These are phyloP conservation scores for Leccinum variicolor DNA, from an alignment of 768 basidiomycete genomes.

Conservation along the genomic window DNA sequence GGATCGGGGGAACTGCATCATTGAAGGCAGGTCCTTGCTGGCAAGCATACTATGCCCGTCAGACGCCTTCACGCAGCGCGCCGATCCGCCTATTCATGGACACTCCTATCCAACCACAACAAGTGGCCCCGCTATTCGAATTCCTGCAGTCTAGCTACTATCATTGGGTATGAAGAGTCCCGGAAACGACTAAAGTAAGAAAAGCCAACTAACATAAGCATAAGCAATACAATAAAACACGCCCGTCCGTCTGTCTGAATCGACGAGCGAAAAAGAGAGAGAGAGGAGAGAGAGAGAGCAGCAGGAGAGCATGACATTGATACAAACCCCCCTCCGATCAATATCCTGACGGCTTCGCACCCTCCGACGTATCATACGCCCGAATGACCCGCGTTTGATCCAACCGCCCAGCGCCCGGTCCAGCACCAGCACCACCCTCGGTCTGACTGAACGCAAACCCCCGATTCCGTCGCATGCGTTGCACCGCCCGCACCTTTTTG, in stretches of 20 bases:
- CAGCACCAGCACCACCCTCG: slow-evolving; percentile 55
- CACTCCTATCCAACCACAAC: not conserved
- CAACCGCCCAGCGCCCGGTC: slow-evolving; percentile 38
- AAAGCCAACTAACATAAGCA: slow-evolving; percentile 1
- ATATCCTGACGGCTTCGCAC: slow-evolving; percentile 73
- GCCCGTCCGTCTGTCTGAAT: not conserved
- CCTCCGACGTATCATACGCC: slow-evolving; percentile 83
- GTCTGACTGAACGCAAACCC: slow-evolving; percentile 99
- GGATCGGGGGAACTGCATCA: no score
- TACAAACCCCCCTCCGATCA: slow-evolving; percentile 26
- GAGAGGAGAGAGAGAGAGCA: not conserved
- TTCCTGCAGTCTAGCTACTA: not conserved
- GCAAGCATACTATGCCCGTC: no score
- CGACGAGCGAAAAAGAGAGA: not conserved
- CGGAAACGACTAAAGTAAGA: not conserved
- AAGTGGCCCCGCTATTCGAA: not conserved
- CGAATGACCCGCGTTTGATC: slow-evolving; percentile 85
- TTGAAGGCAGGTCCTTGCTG: no score
- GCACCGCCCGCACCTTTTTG: slow-evolving; percentile 98
- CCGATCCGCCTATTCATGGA: not conserved
- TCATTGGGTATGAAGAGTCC: not conserved
- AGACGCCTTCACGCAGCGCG: no score
- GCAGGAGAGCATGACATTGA: not conserved
- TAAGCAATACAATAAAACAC: not conserved
- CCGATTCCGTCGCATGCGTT: slow-evolving; percentile 92